Percentiles rank a stretch among this genome's conserved stretches.
These are phyloP conservation scores for Talaromyces sp. DNA, from an alignment of 2,329 filamentous ascomycete species.

Conservation along the genomic window DNA sequence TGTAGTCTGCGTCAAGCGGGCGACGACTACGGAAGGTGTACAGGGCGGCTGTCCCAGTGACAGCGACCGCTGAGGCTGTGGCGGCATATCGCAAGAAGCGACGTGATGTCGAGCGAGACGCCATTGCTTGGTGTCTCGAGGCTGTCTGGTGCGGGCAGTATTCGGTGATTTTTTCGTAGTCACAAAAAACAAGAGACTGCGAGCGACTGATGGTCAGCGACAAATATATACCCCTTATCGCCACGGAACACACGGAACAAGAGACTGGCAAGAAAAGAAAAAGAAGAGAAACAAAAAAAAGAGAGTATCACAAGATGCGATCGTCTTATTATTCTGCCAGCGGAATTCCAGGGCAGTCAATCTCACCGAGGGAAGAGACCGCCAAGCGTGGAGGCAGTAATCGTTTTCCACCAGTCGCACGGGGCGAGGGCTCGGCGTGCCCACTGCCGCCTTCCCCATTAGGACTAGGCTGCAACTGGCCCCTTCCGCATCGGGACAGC, in stretches of 20 bases:
- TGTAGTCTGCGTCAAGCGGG: background rate
- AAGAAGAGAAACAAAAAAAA: background rate
- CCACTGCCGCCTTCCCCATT: background rate
- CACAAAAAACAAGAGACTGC: background rate
- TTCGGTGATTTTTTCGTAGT: background rate
- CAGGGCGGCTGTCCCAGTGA: background rate
- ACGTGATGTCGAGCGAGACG: background rate
- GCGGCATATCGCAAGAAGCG: constrained; percentile 6
- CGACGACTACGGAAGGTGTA: constrained; percentile 2
- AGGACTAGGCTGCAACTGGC: no score
- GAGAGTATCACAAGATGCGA: background rate
- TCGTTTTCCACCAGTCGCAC: background rate
- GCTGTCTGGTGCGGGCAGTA: no score
- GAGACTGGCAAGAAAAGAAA: background rate
- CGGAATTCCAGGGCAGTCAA: background rate
- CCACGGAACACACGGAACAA: background rate
- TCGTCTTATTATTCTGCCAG: background rate
- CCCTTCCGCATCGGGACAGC: background rate
- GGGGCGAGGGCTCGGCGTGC: background rate
- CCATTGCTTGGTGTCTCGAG: background rate
- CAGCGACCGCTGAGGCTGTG: background rate
- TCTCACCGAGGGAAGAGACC: background rate
- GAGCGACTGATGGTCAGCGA: background rate
- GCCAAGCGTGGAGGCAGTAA: background rate
- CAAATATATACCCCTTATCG: background rate